Conservation (phyloP, 106 monocot species). For the Triglochin maritima region DNA sequence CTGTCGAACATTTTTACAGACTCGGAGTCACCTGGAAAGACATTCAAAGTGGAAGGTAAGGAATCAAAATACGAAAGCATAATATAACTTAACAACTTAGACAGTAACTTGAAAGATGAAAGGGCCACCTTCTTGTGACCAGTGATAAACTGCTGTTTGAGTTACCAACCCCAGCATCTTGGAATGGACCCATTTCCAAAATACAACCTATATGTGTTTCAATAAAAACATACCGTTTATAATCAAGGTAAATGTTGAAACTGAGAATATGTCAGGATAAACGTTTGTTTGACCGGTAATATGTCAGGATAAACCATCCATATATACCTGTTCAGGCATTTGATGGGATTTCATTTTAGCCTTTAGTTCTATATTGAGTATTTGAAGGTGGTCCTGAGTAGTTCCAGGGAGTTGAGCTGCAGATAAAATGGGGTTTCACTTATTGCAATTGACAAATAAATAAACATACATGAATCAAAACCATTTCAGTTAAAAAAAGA, state of each 20-base stretch:
- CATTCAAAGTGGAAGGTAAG: neutral
- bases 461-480: neutral
- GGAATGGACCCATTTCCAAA: constrained; percentile 94
- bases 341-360: constrained; percentile 94
- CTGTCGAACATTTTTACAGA: constrained; percentile 92
- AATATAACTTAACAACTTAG: neutral
- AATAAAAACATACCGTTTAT: neutral
- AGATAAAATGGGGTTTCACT: neutral
- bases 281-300: too few species aligned
- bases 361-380: constrained; percentile 92
- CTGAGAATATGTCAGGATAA: too few species aligned
- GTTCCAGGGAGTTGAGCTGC: constrained; percentile 90
- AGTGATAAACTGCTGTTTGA: constrained; percentile 84
- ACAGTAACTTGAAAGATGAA: neutral
- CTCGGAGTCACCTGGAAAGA: constrained; percentile 67
- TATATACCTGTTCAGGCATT: constrained; percentile 87
- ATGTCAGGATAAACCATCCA: too few species aligned
- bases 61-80: neutral
- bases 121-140: constrained; percentile 77
- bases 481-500: neutral
- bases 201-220: constrained; percentile 55
- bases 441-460: neutral
- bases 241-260: neutral
- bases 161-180: constrained; percentile 93
- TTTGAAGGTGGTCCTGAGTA: constrained; percentile 94